A percentile compares a stretch with the other conserved stretches of the same genome.
Evolutionary conservation across 2,329 filamentous ascomycete species (phyloP).

Genomic region (Emergomyces pasteurianus): DNA sequence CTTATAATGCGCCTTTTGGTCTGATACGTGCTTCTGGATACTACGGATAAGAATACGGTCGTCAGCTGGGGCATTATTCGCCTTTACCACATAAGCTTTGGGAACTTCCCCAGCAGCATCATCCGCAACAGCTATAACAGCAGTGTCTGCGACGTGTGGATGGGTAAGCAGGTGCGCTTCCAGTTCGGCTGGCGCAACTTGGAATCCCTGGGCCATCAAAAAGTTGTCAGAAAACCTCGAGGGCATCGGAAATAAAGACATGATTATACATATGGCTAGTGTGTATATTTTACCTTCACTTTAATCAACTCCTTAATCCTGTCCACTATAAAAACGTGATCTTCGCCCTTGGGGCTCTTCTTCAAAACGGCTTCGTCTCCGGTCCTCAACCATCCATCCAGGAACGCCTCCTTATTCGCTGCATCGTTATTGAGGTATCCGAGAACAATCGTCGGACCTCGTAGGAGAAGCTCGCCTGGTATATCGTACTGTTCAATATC

Average conservation of each 20-base stretch:
- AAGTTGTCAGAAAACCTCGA: neutral
- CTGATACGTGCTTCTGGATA: constrained; percentile 21
- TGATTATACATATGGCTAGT: neutral
- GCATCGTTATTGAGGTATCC: constrained; percentile 72
- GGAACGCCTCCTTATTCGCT: constrained; percentile 62
- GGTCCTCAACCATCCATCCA: constrained; percentile 19
- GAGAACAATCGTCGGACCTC: constrained; percentile 57
- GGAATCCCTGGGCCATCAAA: constrained; percentile 26
- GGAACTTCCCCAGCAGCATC: constrained; percentile 50
- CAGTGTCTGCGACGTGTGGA: constrained; percentile 31
- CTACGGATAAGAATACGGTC: constrained; percentile 12
- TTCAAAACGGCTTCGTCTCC: constrained; percentile 14
- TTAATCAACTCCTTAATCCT: constrained; percentile 23
- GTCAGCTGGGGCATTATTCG: constrained; percentile 17
- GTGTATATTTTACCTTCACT: constrained; percentile 11
- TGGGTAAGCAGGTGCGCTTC: constrained; percentile 35
- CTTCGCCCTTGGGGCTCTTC: constrained; percentile 8
- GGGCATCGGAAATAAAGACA: neutral
- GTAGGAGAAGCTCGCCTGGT: constrained; percentile 64
- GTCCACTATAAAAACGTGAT: constrained; percentile 32
- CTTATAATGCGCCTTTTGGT: constrained; percentile 30
- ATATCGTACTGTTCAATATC: constrained; percentile 56
- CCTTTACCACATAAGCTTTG: constrained; percentile 48
- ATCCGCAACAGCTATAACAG: constrained; percentile 41
- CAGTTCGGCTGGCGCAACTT: constrained; percentile 39